Base-by-base conservation (phyloP, 768 basidiomycete genomes). In the Trametes cinnabarina region DNA sequence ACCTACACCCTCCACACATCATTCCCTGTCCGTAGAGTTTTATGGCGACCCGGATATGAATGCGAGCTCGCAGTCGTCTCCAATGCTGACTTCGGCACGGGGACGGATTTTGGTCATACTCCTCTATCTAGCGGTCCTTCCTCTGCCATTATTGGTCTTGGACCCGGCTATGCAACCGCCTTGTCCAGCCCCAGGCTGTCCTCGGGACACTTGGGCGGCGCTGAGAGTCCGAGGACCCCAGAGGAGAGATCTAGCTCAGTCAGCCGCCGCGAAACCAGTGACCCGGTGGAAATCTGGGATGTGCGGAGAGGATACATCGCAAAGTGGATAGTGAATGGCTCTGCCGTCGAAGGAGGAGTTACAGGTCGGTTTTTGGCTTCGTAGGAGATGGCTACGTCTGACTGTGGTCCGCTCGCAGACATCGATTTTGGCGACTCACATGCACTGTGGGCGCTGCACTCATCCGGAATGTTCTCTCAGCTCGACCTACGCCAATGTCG, bases 281-380 rank as follows among this genome's bases (percentile, higher is more conserved):
- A 91, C 65, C 74, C 83, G 0, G 77, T 92, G 28, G 91, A 93
- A 65, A 86, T 94, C 22, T 94, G 92, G 92, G 92, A 94, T 68
- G 88, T 90, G 1, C 77, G 92, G 52, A 76, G 92, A 46, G 81
- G 83, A 0, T 90, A 87, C 82, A 79, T 93, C 47, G 86, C 88
- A 5, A 94, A 94, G 72, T 94, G 92, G 88, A 79, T 82, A 2
- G 80, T 92, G 11, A 79, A 77, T 20, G 83, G 85, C 14, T 83
- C 82, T 12, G 76, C 81, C 4, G 76, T 74, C 1, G 91, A 93
- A 57, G 88, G 90, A 5, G 85, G 86, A 22, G 83, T 88, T 3
- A 86, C 86, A 12, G 92, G 92, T 92, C 62, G 25, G 79, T 66
- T 15, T 8, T 19, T 3, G 5, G 9, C 23, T n/a, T 4, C 10